phyloP scores from a whole-genome alignment of 1,284 basidiomycete genomes.

The Chalciporus sp. region DNA sequence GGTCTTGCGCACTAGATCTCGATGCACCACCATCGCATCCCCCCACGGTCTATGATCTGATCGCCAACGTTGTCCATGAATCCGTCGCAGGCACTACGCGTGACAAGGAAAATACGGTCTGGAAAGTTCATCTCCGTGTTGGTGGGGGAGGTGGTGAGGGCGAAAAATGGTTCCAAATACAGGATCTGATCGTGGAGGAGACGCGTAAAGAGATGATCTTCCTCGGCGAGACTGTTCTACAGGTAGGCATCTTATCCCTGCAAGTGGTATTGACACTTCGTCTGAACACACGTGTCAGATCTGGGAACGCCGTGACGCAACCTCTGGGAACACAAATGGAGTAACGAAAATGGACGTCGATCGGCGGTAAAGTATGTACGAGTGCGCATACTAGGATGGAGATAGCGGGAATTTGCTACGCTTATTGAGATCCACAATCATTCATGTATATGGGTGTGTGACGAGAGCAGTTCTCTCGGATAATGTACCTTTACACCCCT shows the following conservation, averaged over 20 bases:
- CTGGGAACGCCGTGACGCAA: constrained; percentile 60
- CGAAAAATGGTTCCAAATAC: constrained; percentile 96
- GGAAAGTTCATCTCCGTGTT: constrained; percentile 91
- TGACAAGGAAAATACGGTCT: constrained; percentile 84
- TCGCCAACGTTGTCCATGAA: constrained; percentile 95
- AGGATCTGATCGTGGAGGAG: constrained; percentile 96
- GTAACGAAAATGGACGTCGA: constrained; percentile 33
- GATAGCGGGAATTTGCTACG: constrained; percentile 32
- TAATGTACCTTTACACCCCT: constrained; percentile 17
- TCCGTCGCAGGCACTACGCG: constrained; percentile 92
- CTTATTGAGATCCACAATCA: constrained; percentile 20
- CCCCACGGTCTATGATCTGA: constrained; percentile 85
- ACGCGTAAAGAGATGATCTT: constrained; percentile 98
- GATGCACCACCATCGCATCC: constrained; percentile 61
- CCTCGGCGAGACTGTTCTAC: constrained; percentile 93
- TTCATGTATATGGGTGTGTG: constrained; percentile 4
- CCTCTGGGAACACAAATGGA: constrained; percentile 22
- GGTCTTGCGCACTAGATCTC: constrained; percentile 58
- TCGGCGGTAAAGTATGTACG: constrained; percentile 22
- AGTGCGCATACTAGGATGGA: constrained; percentile 20
- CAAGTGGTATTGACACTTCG: background rate
- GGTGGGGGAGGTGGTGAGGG: constrained; percentile 76
- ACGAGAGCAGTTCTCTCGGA: constrained; percentile 11
- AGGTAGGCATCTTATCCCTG: constrained; percentile 52
- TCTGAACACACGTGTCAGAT: constrained; percentile 47